A percentile compares a stretch with the other conserved stretches of the same genome.
Evolutionary conservation across 148 eudicot genomes (phyloP).

Genomic region (Gaultheria prostrata): DNA sequence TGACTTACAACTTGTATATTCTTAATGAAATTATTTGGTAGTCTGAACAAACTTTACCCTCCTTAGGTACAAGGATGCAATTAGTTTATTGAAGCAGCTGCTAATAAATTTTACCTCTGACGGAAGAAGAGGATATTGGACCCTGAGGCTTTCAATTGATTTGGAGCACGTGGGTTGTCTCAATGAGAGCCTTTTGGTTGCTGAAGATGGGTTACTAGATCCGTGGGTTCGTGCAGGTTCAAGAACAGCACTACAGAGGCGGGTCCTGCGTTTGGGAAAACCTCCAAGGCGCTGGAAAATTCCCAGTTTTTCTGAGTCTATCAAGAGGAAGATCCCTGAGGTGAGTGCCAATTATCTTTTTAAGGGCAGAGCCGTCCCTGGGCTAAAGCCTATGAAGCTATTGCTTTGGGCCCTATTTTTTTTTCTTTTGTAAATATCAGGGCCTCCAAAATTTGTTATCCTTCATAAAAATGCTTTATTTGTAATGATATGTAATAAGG

Average conservation of each 20-base stretch:
- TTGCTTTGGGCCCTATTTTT: not conserved
- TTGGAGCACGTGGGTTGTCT: constrained; percentile 73
- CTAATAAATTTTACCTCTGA: constrained; percentile 46
- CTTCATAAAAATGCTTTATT: not conserved
- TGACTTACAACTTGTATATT: not conserved
- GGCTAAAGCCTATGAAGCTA: not conserved
- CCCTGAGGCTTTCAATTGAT: constrained; percentile 80
- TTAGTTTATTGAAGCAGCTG: constrained; percentile 60
- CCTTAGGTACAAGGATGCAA: constrained; percentile 72
- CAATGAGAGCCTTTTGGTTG: constrained; percentile 75
- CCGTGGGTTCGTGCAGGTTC: constrained; percentile 96
- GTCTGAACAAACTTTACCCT: not conserved
- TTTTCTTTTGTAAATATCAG: not conserved
- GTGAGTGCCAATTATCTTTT: constrained; percentile 29
- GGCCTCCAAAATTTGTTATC: not conserved
- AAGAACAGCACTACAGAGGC: constrained; percentile 76
- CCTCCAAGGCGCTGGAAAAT: constrained; percentile 96
- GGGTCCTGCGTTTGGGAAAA: constrained; percentile 77
- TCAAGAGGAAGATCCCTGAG: constrained; percentile 79
- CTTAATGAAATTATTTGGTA: not conserved
- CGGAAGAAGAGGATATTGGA: constrained; percentile 97
- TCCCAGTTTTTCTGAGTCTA: constrained; percentile 66
- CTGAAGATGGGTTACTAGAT: constrained; percentile 74
- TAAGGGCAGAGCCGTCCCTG: not conserved
- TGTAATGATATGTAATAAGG: not conserved